These are phyloP conservation scores for Candida fluviatilis DNA, from an alignment of 805 yeast species.

Conservation along the genomic window DNA sequence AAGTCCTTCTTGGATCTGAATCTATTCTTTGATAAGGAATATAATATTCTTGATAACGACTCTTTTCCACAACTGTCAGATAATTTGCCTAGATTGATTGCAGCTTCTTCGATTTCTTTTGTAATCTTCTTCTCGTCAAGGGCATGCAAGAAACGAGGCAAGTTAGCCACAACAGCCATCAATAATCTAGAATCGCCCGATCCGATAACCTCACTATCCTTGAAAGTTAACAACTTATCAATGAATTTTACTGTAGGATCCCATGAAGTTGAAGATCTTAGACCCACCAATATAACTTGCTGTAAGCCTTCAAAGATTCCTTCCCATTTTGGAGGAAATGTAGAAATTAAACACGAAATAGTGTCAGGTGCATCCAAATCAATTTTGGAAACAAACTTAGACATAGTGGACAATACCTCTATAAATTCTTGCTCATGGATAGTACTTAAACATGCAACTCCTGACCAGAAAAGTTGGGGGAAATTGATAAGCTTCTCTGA, in stretches of 20 bases:
- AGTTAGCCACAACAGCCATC: constrained; percentile 67
- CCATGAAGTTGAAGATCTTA: constrained; percentile 76
- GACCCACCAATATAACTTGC: constrained; percentile 71
- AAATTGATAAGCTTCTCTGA: constrained; percentile 75
- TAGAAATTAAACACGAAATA: constrained; percentile 73
- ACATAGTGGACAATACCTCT: constrained; percentile 77
- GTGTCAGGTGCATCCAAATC: constrained; percentile 84
- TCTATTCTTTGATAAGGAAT: constrained; percentile 70
- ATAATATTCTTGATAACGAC: constrained; percentile 64
- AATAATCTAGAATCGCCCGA: constrained; percentile 65
- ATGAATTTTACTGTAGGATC: constrained; percentile 72
- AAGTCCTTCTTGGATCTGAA: constrained; percentile 92
- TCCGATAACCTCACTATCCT: constrained; percentile 75
- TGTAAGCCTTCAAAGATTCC: constrained; percentile 90
- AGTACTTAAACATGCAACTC: constrained; percentile 86
- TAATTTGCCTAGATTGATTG: constrained; percentile 47
- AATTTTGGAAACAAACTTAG: constrained; percentile 80
- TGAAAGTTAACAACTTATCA: constrained; percentile 62
- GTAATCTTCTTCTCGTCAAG: constrained; percentile 51
- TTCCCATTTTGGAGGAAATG: constrained; percentile 95
- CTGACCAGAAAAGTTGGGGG: constrained; percentile 94
- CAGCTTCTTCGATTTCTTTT: constrained; percentile 45
- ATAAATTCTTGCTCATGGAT: constrained; percentile 90
- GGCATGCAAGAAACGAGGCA: constrained; percentile 84
- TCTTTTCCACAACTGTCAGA: constrained; percentile 55